phyloP scores from a whole-genome alignment of 768 basidiomycete species.

The Trametes villosa region DNA sequence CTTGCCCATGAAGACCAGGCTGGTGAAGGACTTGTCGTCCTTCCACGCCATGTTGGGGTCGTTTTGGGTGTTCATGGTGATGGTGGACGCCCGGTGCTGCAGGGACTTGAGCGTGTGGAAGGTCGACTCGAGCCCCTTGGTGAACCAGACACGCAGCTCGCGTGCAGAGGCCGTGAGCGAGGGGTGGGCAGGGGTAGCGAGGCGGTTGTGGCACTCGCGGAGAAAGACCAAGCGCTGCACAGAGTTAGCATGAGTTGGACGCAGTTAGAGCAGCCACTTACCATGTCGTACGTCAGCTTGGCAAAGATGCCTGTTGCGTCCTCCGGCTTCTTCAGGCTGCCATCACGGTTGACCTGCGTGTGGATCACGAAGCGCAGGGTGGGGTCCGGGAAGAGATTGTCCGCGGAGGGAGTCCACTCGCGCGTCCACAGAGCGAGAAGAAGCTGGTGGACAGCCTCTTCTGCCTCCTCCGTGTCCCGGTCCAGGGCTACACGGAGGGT shows the following conservation, averaged over 20 bases:
- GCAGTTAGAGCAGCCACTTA: background rate
- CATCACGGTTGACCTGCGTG: constrained; percentile 2
- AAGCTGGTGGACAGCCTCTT: background rate
- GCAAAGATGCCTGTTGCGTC: constrained; percentile 10
- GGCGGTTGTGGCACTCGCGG: constrained; percentile 1
- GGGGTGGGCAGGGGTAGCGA: background rate
- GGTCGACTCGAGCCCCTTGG: constrained; percentile 8
- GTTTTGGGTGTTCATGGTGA: constrained; percentile 7
- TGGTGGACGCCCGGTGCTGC: constrained; percentile 6
- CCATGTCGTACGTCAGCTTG: constrained; percentile 9
- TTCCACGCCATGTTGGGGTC: constrained; percentile 14
- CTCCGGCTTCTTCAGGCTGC: constrained; percentile 6
- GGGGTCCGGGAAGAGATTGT: constrained; percentile 6
- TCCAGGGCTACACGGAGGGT: background rate
- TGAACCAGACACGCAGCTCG: constrained; percentile 27
- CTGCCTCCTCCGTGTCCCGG: background rate
- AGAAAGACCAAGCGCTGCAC: constrained; percentile 1
- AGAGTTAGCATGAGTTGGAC: background rate
- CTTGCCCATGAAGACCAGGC: constrained; percentile 4
- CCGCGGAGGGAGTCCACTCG: background rate
- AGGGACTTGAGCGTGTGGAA: constrained; percentile 5
- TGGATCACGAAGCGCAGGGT: constrained; percentile 5
- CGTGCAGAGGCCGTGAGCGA: constrained; percentile 31
- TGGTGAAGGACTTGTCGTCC: background rate
- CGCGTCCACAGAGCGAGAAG: constrained; percentile 4